Evolutionary conservation across 2,329 filamentous ascomycete genomes (phyloP), one percentile per base, ranked within the genome.

Genomic region (Dactylellina drechsleri): DNA sequence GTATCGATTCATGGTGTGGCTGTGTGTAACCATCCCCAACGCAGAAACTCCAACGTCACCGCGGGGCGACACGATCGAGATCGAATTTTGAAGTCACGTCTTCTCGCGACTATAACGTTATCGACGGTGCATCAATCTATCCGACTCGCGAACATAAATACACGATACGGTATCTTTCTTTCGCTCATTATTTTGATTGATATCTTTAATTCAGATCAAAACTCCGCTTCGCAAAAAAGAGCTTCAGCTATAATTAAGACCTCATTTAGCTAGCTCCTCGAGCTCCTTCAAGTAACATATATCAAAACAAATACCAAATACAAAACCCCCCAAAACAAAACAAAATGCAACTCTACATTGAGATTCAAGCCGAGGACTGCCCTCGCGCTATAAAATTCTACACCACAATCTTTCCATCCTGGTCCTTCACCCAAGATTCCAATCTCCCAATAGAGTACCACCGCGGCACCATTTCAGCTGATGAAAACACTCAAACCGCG

Each of bases 371-470:
- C 18, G 53, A 61, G 20, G 45, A 68, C 45, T 62, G 58, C 58
- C 13, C 58, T 52, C 71, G 71, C 43, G 81, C 84, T 0, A 79
- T 93, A 36, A 93, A 92, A 0, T 87, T 92, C 79, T 88, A 91
- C 64, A 91, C 91, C 0, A 81, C 93, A 28, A 82, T 90, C 10
- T 81, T 86, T n/a, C 79, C 71, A 4, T 43, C 57, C 26, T 75
- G 71, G 71, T 47, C 52, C 16, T 75, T 75, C 47, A 43, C 50
- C 57, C 54, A 20, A 36, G 20, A 31, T 6, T 7, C 5, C 1
- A 41, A 36, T 12, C 57, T 75, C 7, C 71, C 71, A 23, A 75
- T 75, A 15, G 58, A 58, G 45, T 75, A 75, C 64, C 40, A 75
- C 53, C 64, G 64, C 43, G 71, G 71, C 53, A 54, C 43, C 18